Conservation (phyloP, 2,329 filamentous ascomycete genomes). For the Cercospora zeae-maydis region DNA sequence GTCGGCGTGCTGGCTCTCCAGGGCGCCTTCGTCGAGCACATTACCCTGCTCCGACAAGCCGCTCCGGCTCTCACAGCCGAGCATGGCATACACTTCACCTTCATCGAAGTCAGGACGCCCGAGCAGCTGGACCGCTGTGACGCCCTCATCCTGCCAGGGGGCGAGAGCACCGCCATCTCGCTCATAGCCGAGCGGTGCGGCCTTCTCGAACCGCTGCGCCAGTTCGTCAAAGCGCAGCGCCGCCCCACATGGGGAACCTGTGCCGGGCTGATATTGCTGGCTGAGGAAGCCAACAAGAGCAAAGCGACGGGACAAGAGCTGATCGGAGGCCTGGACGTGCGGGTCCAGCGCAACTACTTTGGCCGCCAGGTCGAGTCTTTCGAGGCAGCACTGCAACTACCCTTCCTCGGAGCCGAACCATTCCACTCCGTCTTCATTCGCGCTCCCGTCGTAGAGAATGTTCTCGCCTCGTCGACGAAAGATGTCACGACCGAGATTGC, state of each 20-base stretch:
- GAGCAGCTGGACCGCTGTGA: constrained; percentile 69
- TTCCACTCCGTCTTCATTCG: constrained; percentile 91
- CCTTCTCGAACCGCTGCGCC: constrained; percentile 75
- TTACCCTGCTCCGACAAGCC: constrained; percentile 70
- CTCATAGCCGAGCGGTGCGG: constrained; percentile 78
- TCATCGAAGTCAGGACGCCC: constrained; percentile 76
- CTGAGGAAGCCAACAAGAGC: constrained; percentile 79
- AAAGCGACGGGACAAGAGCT: constrained; percentile 91
- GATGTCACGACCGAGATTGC: constrained; percentile 8
- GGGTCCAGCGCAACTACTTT: constrained; percentile 92
- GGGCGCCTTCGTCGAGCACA: constrained; percentile 87
- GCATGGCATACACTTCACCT: constrained; percentile 48
- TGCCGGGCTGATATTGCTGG: constrained; percentile 86
- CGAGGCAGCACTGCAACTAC: constrained; percentile 67
- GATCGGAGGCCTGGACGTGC: constrained; percentile 84
- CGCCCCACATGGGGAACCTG: constrained; percentile 95
- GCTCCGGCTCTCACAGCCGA: neutral
- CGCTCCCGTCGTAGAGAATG: constrained; percentile 84
- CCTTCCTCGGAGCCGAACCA: constrained; percentile 55
- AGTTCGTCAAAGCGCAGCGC: constrained; percentile 82
- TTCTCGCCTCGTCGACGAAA: constrained; percentile 49
- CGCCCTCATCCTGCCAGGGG: constrained; percentile 84
- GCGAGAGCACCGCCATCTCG: constrained; percentile 91
- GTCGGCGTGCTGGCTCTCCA: constrained; percentile 73
- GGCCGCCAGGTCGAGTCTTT: constrained; percentile 92